Percentiles rank a stretch among this genome's conserved stretches.
Conservation (phyloP, 2,329 filamentous ascomycete species). For the Phoma sp. region DNA sequence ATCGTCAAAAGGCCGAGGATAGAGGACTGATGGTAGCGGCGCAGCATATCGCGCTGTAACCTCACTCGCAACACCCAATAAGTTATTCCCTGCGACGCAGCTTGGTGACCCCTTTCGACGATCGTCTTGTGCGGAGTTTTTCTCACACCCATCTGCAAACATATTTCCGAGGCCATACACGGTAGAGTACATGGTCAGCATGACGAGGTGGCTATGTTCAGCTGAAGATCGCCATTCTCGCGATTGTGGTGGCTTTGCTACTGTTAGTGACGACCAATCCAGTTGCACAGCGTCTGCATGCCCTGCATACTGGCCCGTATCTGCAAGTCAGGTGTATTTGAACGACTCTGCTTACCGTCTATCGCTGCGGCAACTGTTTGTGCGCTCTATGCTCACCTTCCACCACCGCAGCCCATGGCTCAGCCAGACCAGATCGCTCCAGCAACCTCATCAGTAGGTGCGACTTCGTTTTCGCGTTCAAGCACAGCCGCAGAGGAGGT, state of each 20-base stretch:
- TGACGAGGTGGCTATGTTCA: not conserved
- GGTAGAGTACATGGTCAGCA: not conserved
- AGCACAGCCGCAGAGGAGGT: constrained; percentile 12
- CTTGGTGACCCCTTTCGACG: too few species aligned
- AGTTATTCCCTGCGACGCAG: too few species aligned
- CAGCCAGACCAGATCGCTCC: constrained; percentile 15
- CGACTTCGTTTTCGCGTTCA: constrained; percentile 16
- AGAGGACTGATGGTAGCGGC: not conserved
- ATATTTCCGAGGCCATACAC: too few species aligned
- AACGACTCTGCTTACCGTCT: constrained; percentile 6
- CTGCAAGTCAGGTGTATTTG: constrained; percentile 13
- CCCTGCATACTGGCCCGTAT: constrained; percentile 5
- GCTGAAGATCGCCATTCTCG: not conserved
- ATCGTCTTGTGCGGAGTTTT: too few species aligned
- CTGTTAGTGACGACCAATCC: not conserved
- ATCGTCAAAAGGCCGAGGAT: not conserved
- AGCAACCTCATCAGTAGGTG: constrained; percentile 16
- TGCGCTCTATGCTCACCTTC: constrained; percentile 8
- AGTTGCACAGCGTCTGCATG: constrained; percentile 17
- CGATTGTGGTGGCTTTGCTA: constrained; percentile 8
- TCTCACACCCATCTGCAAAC: too few species aligned
- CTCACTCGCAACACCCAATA: too few species aligned
- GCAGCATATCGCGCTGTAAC: not conserved
- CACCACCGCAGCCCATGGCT: constrained; percentile 13
- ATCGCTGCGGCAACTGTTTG: constrained; percentile 17